Percentiles rank a stretch among this genome's conserved stretches.
Conservation (phyloP, 106 monocot genomes). For the Cymbidium sinense region DNA sequence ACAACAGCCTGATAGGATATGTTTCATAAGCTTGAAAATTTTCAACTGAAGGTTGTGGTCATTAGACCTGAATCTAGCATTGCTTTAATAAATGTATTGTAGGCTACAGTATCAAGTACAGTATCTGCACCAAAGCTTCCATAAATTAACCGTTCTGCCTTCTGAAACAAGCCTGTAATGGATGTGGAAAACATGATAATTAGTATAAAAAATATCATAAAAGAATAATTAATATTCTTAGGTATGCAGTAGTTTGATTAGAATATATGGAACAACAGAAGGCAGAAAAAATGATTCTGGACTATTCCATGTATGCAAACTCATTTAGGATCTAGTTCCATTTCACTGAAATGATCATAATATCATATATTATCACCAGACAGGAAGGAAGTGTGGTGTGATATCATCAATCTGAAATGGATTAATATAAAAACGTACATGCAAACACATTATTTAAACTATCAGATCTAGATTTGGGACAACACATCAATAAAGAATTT, state of each 20-base stretch:
- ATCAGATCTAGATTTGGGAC: background rate
- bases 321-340: background rate
- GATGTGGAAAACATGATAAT: too few relatives aligned
- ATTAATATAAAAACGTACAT: background rate
- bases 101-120: conserved; percentile 58
- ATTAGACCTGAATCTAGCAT: conserved; percentile 83
- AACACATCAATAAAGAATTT: background rate
- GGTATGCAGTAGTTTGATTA: background rate
- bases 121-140: conserved; percentile 35
- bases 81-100: conserved; percentile 88
- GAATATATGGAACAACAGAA: too few relatives aligned
- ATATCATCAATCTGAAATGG: background rate
- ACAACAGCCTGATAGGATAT: background rate
- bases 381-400: background rate
- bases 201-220: background rate
- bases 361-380: background rate
- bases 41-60: background rate
- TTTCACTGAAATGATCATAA: background rate
- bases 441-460: background rate
- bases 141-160: conserved; percentile 66
- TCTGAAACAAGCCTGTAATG: conserved; percentile 55
- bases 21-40: background rate
- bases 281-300: too few relatives aligned
- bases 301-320: too few relatives aligned
- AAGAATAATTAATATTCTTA: background rate